Percentiles rank a stretch among this genome's conserved stretches.
phyloP scores from a whole-genome alignment of 2,329 filamentous ascomycete species.

The Cladorrhinum sp. region DNA sequence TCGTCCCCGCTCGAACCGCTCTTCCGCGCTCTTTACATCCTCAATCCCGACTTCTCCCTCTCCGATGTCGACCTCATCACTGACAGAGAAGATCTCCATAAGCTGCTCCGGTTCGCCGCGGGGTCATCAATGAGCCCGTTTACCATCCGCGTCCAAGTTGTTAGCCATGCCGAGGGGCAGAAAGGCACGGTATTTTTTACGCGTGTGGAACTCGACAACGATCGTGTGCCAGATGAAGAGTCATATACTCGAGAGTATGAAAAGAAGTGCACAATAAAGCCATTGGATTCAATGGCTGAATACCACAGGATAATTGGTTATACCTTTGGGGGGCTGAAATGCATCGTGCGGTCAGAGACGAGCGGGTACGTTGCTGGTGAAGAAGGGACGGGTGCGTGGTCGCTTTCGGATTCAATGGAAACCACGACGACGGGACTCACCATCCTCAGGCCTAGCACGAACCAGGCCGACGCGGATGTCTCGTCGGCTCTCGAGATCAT shows the following conservation, averaged over 20 bases:
- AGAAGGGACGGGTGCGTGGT: neutral
- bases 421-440: neutral
- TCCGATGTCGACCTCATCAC: conserved; percentile 40
- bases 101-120: conserved; percentile 44
- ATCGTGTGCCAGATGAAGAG: neutral
- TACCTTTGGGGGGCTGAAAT: conserved; percentile 38
- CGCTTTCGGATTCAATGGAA: neutral
- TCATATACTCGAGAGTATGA: neutral
- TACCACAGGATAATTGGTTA: conserved; percentile 47
- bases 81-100: conserved; percentile 48
- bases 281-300: conserved; percentile 25
- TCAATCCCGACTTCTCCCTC: conserved; percentile 40
- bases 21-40: conserved; percentile 42
- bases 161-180: neutral
- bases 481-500: conserved; percentile 11
- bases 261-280: neutral
- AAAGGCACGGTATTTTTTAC: conserved; percentile 39
- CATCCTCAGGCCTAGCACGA: neutral
- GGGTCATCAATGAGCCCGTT: conserved; percentile 35
- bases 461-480: neutral
- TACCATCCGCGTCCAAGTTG: conserved; percentile 41
- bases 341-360: conserved; percentile 43
- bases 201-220: conserved; percentile 35
- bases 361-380: conserved; percentile 40
- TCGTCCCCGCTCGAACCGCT: conserved; percentile 44